Base-by-base conservation (phyloP, 139 green algal species). In the Chlorella sp. region DNA sequence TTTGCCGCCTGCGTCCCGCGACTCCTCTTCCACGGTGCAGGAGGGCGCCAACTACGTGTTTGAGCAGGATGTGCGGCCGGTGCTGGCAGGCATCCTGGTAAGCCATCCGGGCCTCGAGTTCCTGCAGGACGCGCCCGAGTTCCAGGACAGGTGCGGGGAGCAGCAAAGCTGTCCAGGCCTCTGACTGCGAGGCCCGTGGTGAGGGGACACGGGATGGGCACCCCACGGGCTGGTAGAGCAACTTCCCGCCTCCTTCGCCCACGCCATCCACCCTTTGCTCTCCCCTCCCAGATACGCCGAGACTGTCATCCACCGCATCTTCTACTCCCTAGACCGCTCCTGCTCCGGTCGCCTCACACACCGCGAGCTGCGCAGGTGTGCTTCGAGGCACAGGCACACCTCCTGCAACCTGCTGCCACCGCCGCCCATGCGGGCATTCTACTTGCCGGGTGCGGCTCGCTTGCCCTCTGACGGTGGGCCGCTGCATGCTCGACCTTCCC, bases 21-120 rank as follows among this genome's bases (percentile, higher is more conserved):
- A n/a, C n/a, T n/a, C n/a, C n/a, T n/a, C n/a, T n/a, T n/a, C n/a
- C n/a, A n/a, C n/a, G n/a, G 48, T 35, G 69, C 69, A 75, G 69
- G 45, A 46, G 8, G 17, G 55, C n/a, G 59, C 35, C 5, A 14
- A 59, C 8, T 67, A 58, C 35, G 66, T 91, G 4, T 79, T 61
- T 40, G 88, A 95, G 58, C 84, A 86, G 17, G 94, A 98, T 82
- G 90, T 98, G 35, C 82, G 82, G 71, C 89, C 91, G 31, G 73
- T 98, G 50, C 83, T 98, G 88, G 81, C 89, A 41, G 84, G 83
- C 60, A 89, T 99, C 48, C 83, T 99, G 74, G 75, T 89, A 35
- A 91, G 90, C 60, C 96, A 99, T 74, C 94, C 96, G 1, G 96
- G 96, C 4, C 87, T 99, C 41, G 96, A 98, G 84, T 99, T 99